Conservation (phyloP, 768 basidiomycete species). For the Rhodotorula toruloides region DNA sequence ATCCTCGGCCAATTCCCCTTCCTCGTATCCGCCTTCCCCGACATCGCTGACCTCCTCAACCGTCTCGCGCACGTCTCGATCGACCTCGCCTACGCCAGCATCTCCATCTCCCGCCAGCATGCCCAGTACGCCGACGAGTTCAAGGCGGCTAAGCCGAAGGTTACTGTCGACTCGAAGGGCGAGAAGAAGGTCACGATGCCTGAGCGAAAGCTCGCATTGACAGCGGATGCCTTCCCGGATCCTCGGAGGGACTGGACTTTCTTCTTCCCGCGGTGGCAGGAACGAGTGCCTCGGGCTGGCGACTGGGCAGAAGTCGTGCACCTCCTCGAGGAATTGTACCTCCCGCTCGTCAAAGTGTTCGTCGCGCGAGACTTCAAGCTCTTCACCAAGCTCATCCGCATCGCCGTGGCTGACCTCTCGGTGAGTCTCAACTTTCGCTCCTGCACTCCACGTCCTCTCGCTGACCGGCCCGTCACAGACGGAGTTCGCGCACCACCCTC, state of each 20-base stretch:
- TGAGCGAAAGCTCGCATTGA: not conserved
- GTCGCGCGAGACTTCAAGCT: constrained; percentile 21
- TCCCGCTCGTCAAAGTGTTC: constrained; percentile 18
- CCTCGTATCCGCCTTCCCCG: constrained; percentile 71
- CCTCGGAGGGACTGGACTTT: constrained; percentile 28
- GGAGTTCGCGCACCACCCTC: constrained; percentile 9
- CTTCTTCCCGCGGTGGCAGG: constrained; percentile 41
- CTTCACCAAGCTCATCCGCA: constrained; percentile 18
- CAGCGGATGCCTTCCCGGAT: constrained; percentile 11
- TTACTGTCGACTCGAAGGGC: constrained; percentile 9
- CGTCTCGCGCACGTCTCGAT: constrained; percentile 68
- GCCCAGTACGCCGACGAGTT: constrained; percentile 18
- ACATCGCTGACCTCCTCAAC: constrained; percentile 79
- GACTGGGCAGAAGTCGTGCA: constrained; percentile 18
- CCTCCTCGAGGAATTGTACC: constrained; percentile 19
- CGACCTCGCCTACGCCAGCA: constrained; percentile 57
- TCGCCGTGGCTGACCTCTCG: constrained; percentile 8
- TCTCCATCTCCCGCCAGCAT: constrained; percentile 1
- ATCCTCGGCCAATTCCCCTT: constrained; percentile 79
- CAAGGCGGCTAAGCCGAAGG: constrained; percentile 9
- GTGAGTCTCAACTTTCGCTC: constrained; percentile 4
- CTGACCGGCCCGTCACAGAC: constrained; percentile 7
- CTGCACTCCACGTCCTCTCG: not conserved
- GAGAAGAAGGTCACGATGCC: constrained; percentile 40
- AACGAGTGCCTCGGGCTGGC: constrained; percentile 21